A percentile compares a stretch with the other conserved stretches of the same genome.
Evolutionary conservation across 1,139 yeast species (phyloP).

Genomic region (Lodderomyces jiufengensis): DNA sequence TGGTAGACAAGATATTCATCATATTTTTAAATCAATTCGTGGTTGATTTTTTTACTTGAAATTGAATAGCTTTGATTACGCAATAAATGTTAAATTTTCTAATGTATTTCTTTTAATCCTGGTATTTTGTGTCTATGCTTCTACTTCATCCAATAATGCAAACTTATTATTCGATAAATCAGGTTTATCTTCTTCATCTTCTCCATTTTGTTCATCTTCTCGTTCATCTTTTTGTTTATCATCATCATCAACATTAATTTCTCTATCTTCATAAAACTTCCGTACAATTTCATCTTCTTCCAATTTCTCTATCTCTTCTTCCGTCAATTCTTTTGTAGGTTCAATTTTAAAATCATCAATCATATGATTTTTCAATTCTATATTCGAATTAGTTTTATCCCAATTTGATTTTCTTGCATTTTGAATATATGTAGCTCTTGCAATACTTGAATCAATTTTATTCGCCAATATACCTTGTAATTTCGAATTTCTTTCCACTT

Average conservation of each 20-base stretch:
- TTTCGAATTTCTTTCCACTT: slow-evolving; percentile 47
- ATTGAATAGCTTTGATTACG: background rate
- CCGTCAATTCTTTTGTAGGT: slow-evolving; percentile 6
- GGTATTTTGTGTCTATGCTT: no score
- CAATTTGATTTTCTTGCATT: slow-evolving; percentile 65
- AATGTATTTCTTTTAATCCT: no score
- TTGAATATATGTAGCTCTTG: slow-evolving; percentile 60
- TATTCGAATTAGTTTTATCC: slow-evolving; percentile 60
- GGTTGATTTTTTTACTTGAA: slow-evolving; percentile 2
- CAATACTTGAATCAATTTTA: slow-evolving; percentile 62
- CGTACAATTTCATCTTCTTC: slow-evolving; percentile 38
- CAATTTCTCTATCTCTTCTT: slow-evolving; percentile 23
- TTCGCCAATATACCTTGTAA: slow-evolving; percentile 54
- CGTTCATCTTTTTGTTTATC: slow-evolving; percentile 15
- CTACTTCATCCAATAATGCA: slow-evolving; percentile 49
- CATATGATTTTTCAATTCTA: slow-evolving; percentile 27
- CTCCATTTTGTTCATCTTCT: no score
- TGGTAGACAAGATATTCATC: slow-evolving; percentile 34
- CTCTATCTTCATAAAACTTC: slow-evolving; percentile 30
- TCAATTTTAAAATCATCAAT: slow-evolving; percentile 6
- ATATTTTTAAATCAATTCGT: slow-evolving; percentile 22
- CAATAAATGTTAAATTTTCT: no score
- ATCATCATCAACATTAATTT: slow-evolving; percentile 24
- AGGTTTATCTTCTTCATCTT: slow-evolving; percentile 3
- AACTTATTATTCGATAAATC: slow-evolving; percentile 35